Conservation (phyloP, 2,329 filamentous ascomycete species). For the Bipolaris bicolor region DNA sequence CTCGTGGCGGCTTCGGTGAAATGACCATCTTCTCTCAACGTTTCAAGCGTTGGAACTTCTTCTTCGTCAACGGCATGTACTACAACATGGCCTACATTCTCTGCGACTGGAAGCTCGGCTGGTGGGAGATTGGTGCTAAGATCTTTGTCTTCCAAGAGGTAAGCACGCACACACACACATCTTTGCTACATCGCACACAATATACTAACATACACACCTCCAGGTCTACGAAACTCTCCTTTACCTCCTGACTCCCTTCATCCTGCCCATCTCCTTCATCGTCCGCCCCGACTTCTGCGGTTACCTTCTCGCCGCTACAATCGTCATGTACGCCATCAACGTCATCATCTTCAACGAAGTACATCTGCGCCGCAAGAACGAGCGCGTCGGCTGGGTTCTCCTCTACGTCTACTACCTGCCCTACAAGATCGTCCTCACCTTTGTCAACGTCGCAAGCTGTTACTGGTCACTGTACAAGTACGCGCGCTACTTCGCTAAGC, state of each 20-base stretch:
- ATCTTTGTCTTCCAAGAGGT: constrained; percentile 57
- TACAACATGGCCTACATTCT: constrained; percentile 57
- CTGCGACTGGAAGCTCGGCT: constrained; percentile 56
- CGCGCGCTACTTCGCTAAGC: constrained; percentile 54
- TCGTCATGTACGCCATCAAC: constrained; percentile 54
- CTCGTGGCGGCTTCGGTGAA: constrained; percentile 58
- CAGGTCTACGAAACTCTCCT: constrained; percentile 56
- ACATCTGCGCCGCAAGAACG: constrained; percentile 54
- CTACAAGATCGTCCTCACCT: constrained; percentile 54
- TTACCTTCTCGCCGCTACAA: constrained; percentile 48
- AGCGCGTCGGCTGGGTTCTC: constrained; percentile 50
- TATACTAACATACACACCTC: constrained; percentile 10
- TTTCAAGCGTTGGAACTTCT: constrained; percentile 61
- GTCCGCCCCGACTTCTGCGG: constrained; percentile 52
- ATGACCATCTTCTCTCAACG: constrained; percentile 61
- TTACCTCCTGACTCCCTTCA: constrained; percentile 54
- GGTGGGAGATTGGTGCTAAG: constrained; percentile 58
- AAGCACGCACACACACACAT: not conserved
- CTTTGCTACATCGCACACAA: not conserved
- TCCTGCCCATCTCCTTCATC: constrained; percentile 55
- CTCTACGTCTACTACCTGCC: constrained; percentile 52
- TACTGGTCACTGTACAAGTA: constrained; percentile 53
- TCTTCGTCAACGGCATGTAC: constrained; percentile 58
- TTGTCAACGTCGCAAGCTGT: constrained; percentile 52
- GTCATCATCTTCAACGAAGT: constrained; percentile 57